Base-by-base conservation (phyloP, 805 yeast genomes). In the Candida lessepsii region DNA sequence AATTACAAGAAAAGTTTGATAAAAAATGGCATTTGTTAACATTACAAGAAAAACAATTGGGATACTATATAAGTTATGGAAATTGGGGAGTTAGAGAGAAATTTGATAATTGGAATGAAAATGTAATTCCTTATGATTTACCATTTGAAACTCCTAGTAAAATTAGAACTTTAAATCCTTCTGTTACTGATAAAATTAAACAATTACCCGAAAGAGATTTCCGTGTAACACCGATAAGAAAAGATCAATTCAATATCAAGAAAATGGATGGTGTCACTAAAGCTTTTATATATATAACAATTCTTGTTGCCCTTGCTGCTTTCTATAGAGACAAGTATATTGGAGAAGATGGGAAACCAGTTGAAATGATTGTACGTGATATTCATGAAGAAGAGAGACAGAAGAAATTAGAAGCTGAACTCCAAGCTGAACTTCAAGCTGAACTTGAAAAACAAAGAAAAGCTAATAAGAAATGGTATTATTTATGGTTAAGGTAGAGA, bases 31-130 rank as follows among this genome's bases (percentile, higher is more conserved):
- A 57, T 2, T 58, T 65, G 29, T 47, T 82, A 32, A 66, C 76
- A 3, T 45, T 45, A 9, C 70, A 74, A 37, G 73, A 73, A 38
- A 82, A 83, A 53, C 65, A 73, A 45, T 64, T 82, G 47, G 71
- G 78, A 8, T 82, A 78, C 56, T 81, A 72, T 61, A 70, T 81
- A 21, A 71, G 81, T 0, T 85, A 80, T 58, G 90, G 90, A 2
- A 68, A 81, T 35, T 77, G 84, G 72, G 93, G 89, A 0, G 81
- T 79, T 1, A 68, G 95, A 46, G 80, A 75, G 35, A 75, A 75
- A 15, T 73, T 82, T 40, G 60, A 62, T 36, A 68, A 67, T 47
- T 68, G 77, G 65, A 67, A 63, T 41, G 47, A 50, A 19, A 58
- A 53, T 3, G 56, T 68, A 6, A 29, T 15, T 11, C 89, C 86